Evolutionary conservation across 2,329 filamentous ascomycete species (phyloP), one percentile per base, ranked within the genome.

Genomic region (Aspergillus nomiae): DNA sequence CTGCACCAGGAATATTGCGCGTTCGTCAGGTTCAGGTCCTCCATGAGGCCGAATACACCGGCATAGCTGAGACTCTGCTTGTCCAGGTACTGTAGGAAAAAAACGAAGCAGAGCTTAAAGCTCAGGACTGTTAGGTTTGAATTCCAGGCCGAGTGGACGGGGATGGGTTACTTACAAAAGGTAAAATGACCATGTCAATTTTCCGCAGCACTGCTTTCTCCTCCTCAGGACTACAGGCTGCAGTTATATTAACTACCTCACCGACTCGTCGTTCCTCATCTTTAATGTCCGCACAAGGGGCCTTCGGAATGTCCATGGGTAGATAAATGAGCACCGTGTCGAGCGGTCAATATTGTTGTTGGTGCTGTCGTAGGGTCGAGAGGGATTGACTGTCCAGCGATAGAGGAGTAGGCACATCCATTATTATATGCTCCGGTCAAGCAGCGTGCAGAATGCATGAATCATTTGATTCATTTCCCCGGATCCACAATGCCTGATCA

Each of bases 1-100:
- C 72, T 77, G 46, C 75, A 78, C 83, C 83, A 85, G 1, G 82
- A 83, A 68, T 82, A 85, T 58, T 85, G 76, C 4, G 69, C 70
- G 30, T 77, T 77, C 1, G 76, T 77, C 63, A 85, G 71, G 0
- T 79, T 67, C 11, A 85, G 73, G 59, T 84, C 82, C 0, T 76
- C 76, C 19, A 41, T 41, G 16, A 41, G 19, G 19, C 16, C 38
- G 38, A 41, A 41, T 9, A 41, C 38, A n/a, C 38, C 38, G n/a
- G 38, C 38, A 41, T 41, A 41, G 38, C 38, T 41, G 38, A 41
- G 38, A 41, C 38, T 41, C 19, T 41, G 38, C 3, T 41, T 41
- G 38, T 41, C 38, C 9, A 41, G 9, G 38, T 41, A 41, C 38
- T 41, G 38, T n/a, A 41, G 38, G 19, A 41, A 41, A 10, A 41